These are phyloP conservation scores for Erysimum cheiri DNA, from an alignment of 441 rosid species.

Conservation along the genomic window DNA sequence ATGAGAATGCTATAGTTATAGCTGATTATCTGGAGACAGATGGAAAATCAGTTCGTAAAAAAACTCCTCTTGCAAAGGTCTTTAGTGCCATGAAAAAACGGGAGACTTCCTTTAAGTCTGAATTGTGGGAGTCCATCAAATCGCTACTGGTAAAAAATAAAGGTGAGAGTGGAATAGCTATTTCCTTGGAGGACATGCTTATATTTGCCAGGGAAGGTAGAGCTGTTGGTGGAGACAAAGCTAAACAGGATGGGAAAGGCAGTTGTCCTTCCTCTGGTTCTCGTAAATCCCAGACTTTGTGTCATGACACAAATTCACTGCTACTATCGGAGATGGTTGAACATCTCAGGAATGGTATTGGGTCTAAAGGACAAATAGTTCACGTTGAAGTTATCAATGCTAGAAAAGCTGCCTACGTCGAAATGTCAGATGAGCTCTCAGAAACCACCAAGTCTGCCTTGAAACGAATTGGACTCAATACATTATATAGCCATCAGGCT, in stretches of 20 bases:
- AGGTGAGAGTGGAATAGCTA: constrained; percentile 43
- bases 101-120: constrained; percentile 66
- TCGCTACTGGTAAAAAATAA: constrained; percentile 58
- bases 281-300: constrained; percentile 49
- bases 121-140: constrained; percentile 57
- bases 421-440: constrained; percentile 71
- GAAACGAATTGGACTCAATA: constrained; percentile 68
- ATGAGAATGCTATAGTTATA: constrained; percentile 58
- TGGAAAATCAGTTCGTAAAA: constrained; percentile 48
- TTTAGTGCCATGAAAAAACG: constrained; percentile 65
- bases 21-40: constrained; percentile 49
- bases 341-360: constrained; percentile 81
- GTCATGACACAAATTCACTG: constrained; percentile 69
- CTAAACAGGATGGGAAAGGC: constrained; percentile 45
- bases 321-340: constrained; percentile 75
- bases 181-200: constrained; percentile 74
- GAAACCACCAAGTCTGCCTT: constrained; percentile 68
- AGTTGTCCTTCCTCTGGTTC: constrained; percentile 48
- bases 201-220: constrained; percentile 54
- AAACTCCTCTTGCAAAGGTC: constrained; percentile 57
- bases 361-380: constrained; percentile 88
- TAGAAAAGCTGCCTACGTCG: constrained; percentile 62
- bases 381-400: constrained; percentile 75
- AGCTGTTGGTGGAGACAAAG: constrained; percentile 44
- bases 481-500: constrained; percentile 93